These are phyloP conservation scores for Aplosporella prunicola DNA, from an alignment of 2,329 filamentous ascomycete species.

Conservation along the genomic window DNA sequence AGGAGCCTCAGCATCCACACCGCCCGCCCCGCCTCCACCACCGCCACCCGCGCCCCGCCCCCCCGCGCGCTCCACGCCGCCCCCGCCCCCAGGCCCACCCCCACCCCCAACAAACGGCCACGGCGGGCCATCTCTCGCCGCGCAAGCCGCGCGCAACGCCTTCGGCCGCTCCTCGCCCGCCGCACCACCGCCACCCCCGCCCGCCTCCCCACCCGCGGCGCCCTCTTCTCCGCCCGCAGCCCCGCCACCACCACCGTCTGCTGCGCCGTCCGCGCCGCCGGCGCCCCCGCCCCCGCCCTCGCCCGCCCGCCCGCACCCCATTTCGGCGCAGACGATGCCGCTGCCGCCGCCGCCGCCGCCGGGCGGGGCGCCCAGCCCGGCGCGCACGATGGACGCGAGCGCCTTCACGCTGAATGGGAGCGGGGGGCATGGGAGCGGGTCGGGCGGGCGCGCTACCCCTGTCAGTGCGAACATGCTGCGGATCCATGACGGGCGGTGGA, in stretches of 20 bases:
- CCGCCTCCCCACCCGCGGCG: constrained; percentile 21
- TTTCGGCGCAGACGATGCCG: constrained; percentile 20
- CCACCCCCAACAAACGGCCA: constrained; percentile 19
- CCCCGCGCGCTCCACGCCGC: constrained; percentile 39
- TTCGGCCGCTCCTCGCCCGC: constrained; percentile 36
- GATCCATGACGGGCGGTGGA: constrained; percentile 66
- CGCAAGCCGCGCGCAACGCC: constrained; percentile 51
- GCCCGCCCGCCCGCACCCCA: constrained; percentile 13
- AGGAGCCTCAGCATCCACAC: constrained; percentile 37
- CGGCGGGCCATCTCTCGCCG: constrained; percentile 31
- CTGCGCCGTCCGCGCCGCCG: constrained; percentile 26
- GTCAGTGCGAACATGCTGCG: constrained; percentile 18
- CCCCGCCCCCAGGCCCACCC: constrained; percentile 27
- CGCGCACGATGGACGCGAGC: constrained; percentile 58
- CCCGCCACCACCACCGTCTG: constrained; percentile 29
- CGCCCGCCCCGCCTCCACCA: constrained; percentile 48
- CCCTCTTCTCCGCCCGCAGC: constrained; percentile 29
- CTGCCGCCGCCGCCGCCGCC: constrained; percentile 23
- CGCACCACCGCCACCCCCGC: constrained; percentile 30
- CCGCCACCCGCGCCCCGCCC: constrained; percentile 35
- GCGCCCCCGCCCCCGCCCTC: constrained; percentile 13
- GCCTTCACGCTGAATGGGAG: constrained; percentile 55
- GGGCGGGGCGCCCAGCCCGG: constrained; percentile 30
- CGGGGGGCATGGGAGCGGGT: constrained; percentile 10
- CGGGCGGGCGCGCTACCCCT: constrained; percentile 13